phyloP scores from a whole-genome alignment of 331 rosid species.

The Malus hybrid region DNA sequence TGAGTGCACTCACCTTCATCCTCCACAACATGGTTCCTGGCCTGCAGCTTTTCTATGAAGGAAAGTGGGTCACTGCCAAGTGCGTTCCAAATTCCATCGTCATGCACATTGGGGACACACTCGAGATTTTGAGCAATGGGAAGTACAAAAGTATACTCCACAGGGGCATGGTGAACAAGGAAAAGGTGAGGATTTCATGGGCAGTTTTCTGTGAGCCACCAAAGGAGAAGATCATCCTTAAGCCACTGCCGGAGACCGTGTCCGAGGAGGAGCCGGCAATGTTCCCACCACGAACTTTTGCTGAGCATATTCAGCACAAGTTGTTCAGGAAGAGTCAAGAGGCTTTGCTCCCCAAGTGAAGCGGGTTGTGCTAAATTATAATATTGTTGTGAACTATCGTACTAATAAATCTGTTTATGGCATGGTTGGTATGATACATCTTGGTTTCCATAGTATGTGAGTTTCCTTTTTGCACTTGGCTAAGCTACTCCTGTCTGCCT shows the following conservation, averaged over 20 bases:
- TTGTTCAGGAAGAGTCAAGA: slow-evolving; percentile 50
- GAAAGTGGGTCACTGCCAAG: slow-evolving; percentile 69
- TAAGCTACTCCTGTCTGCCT: neutral
- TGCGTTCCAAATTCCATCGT: slow-evolving; percentile 68
- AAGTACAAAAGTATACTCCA: slow-evolving; percentile 81
- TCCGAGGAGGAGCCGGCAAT: slow-evolving; percentile 40
- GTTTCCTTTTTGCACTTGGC: neutral
- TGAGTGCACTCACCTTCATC: slow-evolving; percentile 73
- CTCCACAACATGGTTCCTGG: slow-evolving; percentile 94
- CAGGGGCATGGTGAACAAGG: slow-evolving; percentile 74
- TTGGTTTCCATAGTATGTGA: neutral
- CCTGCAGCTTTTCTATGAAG: slow-evolving; percentile 59
- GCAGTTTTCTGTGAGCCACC: slow-evolving; percentile 90
- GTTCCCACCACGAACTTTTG: slow-evolving; percentile 75
- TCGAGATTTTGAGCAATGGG: slow-evolving; percentile 74
- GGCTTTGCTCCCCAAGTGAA: neutral
- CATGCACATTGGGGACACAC: slow-evolving; percentile 83
- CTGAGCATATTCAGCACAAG: slow-evolving; percentile 76
- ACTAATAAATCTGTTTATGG: neutral
- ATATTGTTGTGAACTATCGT: neutral
- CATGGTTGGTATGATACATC: neutral
- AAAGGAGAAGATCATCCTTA: slow-evolving; percentile 70
- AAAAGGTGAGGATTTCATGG: slow-evolving; percentile 84
- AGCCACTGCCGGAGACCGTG: slow-evolving; percentile 64
- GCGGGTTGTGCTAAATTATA: neutral